phyloP scores from a whole-genome alignment of 1,284 basidiomycete species.

The Inonotus obliquus region DNA sequence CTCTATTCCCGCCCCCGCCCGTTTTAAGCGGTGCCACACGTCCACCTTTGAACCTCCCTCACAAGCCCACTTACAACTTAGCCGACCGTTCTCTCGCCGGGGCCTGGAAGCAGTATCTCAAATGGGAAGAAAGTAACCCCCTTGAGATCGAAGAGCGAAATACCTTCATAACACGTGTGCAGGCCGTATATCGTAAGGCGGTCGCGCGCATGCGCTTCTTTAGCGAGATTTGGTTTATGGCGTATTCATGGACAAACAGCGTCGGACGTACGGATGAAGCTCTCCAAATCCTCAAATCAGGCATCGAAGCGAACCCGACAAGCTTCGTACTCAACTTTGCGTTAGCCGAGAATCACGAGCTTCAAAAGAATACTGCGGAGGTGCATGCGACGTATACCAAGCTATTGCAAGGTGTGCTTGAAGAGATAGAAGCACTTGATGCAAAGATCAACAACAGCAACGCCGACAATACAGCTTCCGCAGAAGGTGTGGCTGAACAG shows the following conservation, averaged over 20 bases:
- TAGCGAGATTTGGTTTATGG: slow-evolving; percentile 96
- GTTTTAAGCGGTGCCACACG: slow-evolving; percentile 23
- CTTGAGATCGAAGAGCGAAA: slow-evolving; percentile 82
- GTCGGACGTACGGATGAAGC: slow-evolving; percentile 84
- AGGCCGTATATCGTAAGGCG: slow-evolving; percentile 85
- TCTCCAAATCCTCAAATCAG: slow-evolving; percentile 73
- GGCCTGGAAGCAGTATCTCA: slow-evolving; percentile 88
- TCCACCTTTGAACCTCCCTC: slow-evolving; percentile 60
- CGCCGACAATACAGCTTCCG: slow-evolving; percentile 29
- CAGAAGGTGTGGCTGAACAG: slow-evolving; percentile 26
- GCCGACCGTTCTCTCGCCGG: slow-evolving; percentile 73
- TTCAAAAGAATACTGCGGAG: slow-evolving; percentile 55
- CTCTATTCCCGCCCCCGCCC: slow-evolving; percentile 54
- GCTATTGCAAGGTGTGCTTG: slow-evolving; percentile 66
- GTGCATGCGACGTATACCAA: slow-evolving; percentile 68
- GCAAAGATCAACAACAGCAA: slow-evolving; percentile 38
- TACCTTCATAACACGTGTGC: slow-evolving; percentile 66
- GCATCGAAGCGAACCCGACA: slow-evolving; percentile 84
- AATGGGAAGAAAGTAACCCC: slow-evolving; percentile 96
- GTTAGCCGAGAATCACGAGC: slow-evolving; percentile 81
- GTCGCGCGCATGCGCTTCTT: slow-evolving; percentile 90
- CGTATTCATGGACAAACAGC: slow-evolving; percentile 74
- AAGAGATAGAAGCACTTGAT: slow-evolving; percentile 71
- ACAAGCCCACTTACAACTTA: slow-evolving; percentile 67
- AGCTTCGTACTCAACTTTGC: slow-evolving; percentile 90